Percentiles rank a stretch among this genome's conserved stretches.
Conservation (phyloP, 805 yeast species). For the Scheffersomyces ergatensis region DNA sequence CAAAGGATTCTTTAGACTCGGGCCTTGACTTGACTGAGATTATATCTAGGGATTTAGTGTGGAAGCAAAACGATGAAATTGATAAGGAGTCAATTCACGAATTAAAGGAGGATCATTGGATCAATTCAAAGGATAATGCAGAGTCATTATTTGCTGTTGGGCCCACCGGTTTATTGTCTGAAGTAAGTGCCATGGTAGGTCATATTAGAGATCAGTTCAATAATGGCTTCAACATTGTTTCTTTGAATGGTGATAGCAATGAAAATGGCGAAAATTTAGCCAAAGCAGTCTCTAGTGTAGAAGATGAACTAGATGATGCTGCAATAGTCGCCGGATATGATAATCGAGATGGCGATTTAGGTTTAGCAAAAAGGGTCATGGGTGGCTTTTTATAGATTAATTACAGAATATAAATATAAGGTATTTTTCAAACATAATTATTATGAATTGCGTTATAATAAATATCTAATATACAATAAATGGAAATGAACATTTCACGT, state of each 20-base stretch:
- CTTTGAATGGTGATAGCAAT: not conserved
- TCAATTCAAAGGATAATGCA: constrained; percentile 40
- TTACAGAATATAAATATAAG: not conserved
- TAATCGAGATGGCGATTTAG: constrained; percentile 11
- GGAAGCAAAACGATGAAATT: constrained; percentile 32
- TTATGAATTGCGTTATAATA: not conserved
- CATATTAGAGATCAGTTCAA: constrained; percentile 39
- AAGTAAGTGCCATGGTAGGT: constrained; percentile 59
- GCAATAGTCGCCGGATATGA: not conserved
- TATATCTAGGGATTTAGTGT: constrained; percentile 33
- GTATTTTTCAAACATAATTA: not conserved
- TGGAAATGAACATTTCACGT: too few species aligned
- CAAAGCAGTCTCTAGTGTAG: not conserved
- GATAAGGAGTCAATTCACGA: constrained; percentile 19
- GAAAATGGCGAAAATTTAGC: too few species aligned
- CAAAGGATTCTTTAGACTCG: constrained; percentile 24
- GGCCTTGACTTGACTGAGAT: constrained; percentile 24
- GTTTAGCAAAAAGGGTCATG: constrained; percentile 13
- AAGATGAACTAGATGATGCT: not conserved
- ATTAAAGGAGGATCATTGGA: constrained; percentile 44
- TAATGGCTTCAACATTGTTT: constrained; percentile 6
- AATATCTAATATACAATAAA: too few species aligned
- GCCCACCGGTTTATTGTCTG: constrained; percentile 67
- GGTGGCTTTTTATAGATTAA: constrained; percentile 17
- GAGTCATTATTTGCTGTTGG: constrained; percentile 53